Base-by-base conservation (phyloP, 2,329 filamentous ascomycete genomes). In the Arthrobotrys sinensis region DNA sequence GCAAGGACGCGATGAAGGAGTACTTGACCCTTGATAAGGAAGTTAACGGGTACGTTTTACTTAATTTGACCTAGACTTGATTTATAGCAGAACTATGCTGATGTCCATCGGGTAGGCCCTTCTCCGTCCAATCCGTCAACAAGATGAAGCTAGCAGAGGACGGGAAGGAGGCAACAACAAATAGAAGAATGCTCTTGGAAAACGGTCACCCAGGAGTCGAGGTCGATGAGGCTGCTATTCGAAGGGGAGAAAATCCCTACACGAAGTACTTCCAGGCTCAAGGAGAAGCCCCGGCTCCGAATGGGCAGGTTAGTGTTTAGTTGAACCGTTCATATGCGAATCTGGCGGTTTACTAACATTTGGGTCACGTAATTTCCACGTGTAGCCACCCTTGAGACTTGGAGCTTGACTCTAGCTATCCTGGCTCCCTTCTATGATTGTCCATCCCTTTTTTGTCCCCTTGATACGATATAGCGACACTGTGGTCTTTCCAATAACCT, bases 1-100 rank as follows among this genome's bases (percentile, higher is more conserved):
- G 90, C 78, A 92, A 94, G 83, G 90, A 94, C 36, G 89, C 93
- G 1, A 95, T 96, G 86, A 93, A 94, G 85, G 91, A 94, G 81
- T 97, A 94, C 84, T 87, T 97, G 83, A 86, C 88, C 76, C 86
- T 98, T 40, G 95, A 99, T 83, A 89, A 91, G 50, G 92, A 97
- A 84, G 89, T 97, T 76, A 96, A 96, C 83, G 96, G 96, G 90
- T 91, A 86, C 84, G 89, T 50, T 62, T 32, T 55, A 4, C 32
- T 21, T 40, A n/a, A n/a, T n/a, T n/a, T n/a, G 10, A 5, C 52
- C 48, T 60, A 43, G 60, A n/a, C 34, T 36, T 8, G 21, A 40
- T 5, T 5, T 28, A 21, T 19, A 8, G 12, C 7, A 28, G 2
- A 45, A 24, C 28, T 11, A 4, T 66, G 14, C 36, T 55, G 14